These are phyloP conservation scores for Rosa rugosa DNA, from an alignment of 306 rosid species.

Conservation along the genomic window DNA sequence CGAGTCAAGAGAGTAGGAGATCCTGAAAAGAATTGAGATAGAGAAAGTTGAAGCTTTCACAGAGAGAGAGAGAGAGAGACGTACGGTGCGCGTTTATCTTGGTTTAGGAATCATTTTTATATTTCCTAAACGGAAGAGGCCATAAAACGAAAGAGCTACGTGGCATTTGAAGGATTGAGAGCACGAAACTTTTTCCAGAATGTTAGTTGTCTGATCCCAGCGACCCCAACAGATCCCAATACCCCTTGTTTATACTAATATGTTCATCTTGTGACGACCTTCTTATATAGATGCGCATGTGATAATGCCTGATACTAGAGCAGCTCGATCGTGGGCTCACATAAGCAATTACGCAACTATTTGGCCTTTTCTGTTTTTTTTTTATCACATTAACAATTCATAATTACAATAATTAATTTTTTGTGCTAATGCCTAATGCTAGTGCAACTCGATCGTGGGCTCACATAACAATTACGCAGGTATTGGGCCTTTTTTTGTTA, in stretches of 20 bases:
- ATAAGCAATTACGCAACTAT: not conserved
- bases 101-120: not conserved
- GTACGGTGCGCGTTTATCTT: slow-evolving; percentile 7
- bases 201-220: not conserved
- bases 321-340: not conserved
- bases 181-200: not conserved
- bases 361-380: not conserved
- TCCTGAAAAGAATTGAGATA: not conserved
- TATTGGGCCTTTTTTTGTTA: no score
- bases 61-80: not conserved
- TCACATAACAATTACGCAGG: no score
- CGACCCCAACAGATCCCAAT: not conserved
- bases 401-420: no score
- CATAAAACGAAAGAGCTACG: not conserved
- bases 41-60: not conserved
- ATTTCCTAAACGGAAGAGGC: not conserved
- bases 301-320: not conserved
- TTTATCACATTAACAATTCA: no score
- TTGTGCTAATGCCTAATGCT: no score
- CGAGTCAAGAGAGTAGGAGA: not conserved
- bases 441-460: no score
- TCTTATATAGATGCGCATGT: not conserved
- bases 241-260: not conserved
- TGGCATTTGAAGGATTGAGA: slow-evolving; percentile 1
- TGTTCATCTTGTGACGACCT: not conserved